Percentiles rank a stretch among this genome's conserved stretches.
Conservation (phyloP, 1,284 basidiomycete species). For the Ceratobasidium sp. region DNA sequence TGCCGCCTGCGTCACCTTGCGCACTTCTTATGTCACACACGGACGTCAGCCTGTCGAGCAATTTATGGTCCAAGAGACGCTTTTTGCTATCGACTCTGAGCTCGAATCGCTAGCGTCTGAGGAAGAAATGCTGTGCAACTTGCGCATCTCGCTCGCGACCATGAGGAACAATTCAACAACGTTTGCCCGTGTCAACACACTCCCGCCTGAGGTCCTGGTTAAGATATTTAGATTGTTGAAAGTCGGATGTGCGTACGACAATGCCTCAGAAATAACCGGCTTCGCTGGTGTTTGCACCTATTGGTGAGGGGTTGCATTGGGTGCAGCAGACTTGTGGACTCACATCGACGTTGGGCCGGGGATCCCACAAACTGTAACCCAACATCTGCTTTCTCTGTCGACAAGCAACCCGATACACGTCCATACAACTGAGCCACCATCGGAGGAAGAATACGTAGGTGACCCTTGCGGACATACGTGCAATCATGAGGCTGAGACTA, state of each 20-base stretch:
- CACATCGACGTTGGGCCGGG: background rate
- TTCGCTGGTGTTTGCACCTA: background rate
- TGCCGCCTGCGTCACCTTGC: background rate
- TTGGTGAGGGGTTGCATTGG: background rate
- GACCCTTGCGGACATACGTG: background rate
- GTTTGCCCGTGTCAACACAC: background rate
- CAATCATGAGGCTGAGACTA: background rate
- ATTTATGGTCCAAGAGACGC: background rate
- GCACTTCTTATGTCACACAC: background rate
- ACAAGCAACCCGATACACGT: background rate
- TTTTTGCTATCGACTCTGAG: background rate
- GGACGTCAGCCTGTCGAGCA: background rate
- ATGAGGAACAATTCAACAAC: background rate
- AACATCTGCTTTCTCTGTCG: background rate
- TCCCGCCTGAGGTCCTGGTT: conserved; percentile 5
- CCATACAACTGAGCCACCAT: background rate
- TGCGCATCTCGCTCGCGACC: background rate
- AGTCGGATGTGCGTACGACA: background rate
- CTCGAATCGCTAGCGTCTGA: conserved; percentile 7
- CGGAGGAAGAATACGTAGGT: background rate
- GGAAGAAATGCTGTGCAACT: background rate
- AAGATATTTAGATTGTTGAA: background rate
- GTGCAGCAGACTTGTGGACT: background rate
- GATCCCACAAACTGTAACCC: background rate
- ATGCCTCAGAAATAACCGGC: background rate